phyloP scores from a whole-genome alignment of 495 filamentous ascomycete species.

The Pyrenula aspistea region DNA sequence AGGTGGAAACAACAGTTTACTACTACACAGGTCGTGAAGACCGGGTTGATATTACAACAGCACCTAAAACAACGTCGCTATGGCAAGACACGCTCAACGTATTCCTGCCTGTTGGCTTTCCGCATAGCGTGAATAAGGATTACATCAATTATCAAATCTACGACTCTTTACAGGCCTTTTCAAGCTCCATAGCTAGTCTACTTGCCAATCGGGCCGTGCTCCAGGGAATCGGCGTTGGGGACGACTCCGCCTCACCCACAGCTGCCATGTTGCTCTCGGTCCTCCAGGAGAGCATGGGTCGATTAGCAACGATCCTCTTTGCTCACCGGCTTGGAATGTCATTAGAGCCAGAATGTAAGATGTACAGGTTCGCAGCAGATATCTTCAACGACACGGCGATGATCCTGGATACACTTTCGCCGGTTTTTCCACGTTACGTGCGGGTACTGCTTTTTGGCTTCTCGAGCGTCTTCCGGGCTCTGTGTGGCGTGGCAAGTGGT shows the following conservation, averaged over 20 bases:
- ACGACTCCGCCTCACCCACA: conserved; percentile 73
- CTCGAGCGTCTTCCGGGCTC: conserved; percentile 63
- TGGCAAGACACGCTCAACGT: conserved; percentile 14
- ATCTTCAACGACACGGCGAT: conserved; percentile 88
- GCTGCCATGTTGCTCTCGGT: conserved; percentile 77
- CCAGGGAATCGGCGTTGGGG: conserved; percentile 86
- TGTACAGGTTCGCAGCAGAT: conserved; percentile 81
- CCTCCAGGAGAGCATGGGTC: conserved; percentile 71
- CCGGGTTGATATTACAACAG: neutral
- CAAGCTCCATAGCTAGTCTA: conserved; percentile 81
- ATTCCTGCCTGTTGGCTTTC: conserved; percentile 90
- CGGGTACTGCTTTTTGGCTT: conserved; percentile 61
- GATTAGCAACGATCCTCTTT: conserved; percentile 84
- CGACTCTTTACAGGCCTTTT: conserved; percentile 95
- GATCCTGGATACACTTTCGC: conserved; percentile 78
- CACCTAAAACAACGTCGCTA: neutral
- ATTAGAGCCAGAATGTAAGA: conserved; percentile 92
- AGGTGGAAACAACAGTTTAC: neutral
- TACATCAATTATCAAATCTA: conserved; percentile 50
- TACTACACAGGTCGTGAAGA: neutral
- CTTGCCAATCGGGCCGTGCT: conserved; percentile 82
- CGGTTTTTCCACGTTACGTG: conserved; percentile 53
- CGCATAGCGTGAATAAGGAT: conserved; percentile 79
- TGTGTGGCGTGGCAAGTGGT: conserved; percentile 83
- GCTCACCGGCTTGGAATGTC: conserved; percentile 73